Evolutionary conservation across 495 filamentous ascomycete species (phyloP).

Genomic region (Cercophora newfieldiana): DNA sequence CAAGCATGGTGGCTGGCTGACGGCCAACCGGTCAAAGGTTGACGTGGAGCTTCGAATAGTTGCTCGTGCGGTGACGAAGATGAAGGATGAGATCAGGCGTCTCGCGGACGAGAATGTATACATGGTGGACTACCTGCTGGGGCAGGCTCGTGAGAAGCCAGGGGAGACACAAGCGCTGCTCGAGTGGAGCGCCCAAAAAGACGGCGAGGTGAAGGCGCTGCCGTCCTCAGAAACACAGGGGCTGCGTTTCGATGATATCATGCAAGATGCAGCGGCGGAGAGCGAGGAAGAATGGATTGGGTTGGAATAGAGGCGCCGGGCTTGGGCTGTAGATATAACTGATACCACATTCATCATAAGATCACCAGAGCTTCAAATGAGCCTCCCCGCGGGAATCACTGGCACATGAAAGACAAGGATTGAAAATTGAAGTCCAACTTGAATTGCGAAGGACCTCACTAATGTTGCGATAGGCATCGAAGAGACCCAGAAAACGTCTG

Average conservation of each 20-base stretch:
- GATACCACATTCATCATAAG: conserved; percentile 26
- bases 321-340: conserved; percentile 18
- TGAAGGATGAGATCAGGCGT: conserved; percentile 70
- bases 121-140: conserved; percentile 75
- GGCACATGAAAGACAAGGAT: no score
- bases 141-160: conserved; percentile 35
- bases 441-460: no score
- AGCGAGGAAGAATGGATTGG: conserved; percentile 56
- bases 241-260: conserved; percentile 31
- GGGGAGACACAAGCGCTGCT: conserved; percentile 10
- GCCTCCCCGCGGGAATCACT: no score
- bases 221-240: conserved; percentile 26
- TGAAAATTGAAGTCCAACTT: no score
- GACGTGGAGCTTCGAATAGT: conserved; percentile 80
- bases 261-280: conserved; percentile 34
- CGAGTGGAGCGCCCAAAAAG: conserved; percentile 26
- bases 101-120: conserved; percentile 86
- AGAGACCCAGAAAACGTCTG: no score
- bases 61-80: conserved; percentile 70
- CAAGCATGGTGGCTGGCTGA: conserved; percentile 78
- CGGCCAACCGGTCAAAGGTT: conserved; percentile 71
- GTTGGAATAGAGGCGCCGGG: conserved; percentile 45
- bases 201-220: conserved; percentile 25
- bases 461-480: no score
- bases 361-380: not conserved